A percentile compares a stretch with the other conserved stretches of the same genome.
These are phyloP conservation scores for Rhodomyrtus psidioides DNA, from an alignment of 441 rosid species.

Conservation along the genomic window DNA sequence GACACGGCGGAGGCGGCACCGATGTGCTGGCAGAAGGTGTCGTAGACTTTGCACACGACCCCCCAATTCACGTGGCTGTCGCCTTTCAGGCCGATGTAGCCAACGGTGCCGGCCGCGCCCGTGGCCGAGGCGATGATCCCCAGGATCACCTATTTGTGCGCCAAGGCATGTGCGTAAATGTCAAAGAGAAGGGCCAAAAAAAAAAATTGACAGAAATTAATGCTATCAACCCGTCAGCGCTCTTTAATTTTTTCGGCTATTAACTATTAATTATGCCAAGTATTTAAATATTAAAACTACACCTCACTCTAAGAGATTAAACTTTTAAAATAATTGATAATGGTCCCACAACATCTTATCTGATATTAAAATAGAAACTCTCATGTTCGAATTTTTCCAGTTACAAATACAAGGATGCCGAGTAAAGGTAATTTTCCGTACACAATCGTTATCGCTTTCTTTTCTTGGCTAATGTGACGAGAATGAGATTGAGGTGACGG, in stretches of 20 bases:
- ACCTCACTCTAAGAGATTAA: too few relatives aligned
- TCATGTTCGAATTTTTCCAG: too few relatives aligned
- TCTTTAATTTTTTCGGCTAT: background rate
- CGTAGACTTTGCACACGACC: background rate
- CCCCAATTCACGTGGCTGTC: background rate
- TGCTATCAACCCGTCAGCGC: too few relatives aligned
- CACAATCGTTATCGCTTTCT: background rate
- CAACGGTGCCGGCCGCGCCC: slow-evolving; percentile 2
- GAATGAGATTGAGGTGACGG: fast-evolving
- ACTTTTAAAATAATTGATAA: too few relatives aligned
- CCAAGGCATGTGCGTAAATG: background rate
- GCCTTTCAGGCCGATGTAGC: slow-evolving; percentile 4
- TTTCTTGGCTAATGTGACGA: background rate
- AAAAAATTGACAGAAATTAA: background rate
- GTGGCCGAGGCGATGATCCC: slow-evolving; percentile 3
- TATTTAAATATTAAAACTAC: too few relatives aligned
- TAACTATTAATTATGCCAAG: background rate
- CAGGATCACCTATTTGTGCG: background rate
- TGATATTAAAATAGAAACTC: too few relatives aligned
- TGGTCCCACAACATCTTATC: too few relatives aligned
- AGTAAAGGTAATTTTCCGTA: too few relatives aligned
- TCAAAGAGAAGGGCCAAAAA: background rate
- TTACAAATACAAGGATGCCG: too few relatives aligned
- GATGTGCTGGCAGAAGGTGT: slow-evolving; percentile 4
- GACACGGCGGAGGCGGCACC: background rate